Conservation (phyloP, 345 rosid genomes). For the Populus deltoides region DNA sequence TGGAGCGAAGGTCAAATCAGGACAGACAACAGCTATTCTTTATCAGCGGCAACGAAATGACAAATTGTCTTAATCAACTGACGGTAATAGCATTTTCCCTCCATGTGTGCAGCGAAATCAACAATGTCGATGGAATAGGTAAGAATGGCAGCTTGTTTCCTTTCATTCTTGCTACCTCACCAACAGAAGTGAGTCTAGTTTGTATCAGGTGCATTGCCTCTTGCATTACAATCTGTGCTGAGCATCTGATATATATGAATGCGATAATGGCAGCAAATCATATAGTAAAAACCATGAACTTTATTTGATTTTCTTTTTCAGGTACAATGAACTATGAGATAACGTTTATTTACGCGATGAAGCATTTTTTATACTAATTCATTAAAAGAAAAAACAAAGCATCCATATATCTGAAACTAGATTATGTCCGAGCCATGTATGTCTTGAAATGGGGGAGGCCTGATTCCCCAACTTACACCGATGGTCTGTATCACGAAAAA, state of each 20-base stretch:
- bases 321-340: neutral
- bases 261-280: neutral
- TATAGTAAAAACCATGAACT: neutral
- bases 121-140: conserved; percentile 11
- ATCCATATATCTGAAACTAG: neutral
- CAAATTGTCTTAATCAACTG: neutral
- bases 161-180: neutral
- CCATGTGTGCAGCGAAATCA: neutral
- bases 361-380: neutral
- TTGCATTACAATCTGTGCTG: neutral
- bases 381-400: neutral
- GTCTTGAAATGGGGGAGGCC: no score
- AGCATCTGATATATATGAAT: neutral
- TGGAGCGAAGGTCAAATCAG: neutral
- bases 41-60: neutral
- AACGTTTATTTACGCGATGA: neutral
- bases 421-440: neutral
- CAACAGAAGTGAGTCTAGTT: neutral
- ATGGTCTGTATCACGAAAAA: neutral
- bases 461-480: neutral
- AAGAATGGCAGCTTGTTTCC: conserved; percentile 11
- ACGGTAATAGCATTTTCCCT: neutral
- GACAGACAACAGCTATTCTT: neutral
- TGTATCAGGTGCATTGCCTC: neutral
- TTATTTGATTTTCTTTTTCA: neutral